A percentile compares a stretch with the other conserved stretches of the same genome.
phyloP scores from a whole-genome alignment of 352 stramenopile species.

The Phytophthora multivora region DNA sequence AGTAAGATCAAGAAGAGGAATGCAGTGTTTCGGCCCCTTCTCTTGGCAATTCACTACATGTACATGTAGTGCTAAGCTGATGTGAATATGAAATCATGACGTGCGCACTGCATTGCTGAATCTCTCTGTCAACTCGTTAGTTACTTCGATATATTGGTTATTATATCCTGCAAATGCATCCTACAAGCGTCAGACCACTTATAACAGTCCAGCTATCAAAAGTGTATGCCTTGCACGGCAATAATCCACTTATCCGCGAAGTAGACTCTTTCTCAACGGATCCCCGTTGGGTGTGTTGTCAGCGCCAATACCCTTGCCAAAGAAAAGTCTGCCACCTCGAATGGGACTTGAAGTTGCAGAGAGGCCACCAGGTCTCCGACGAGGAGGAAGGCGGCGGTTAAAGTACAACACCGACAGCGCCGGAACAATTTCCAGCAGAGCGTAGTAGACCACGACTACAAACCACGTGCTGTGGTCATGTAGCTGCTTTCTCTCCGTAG shows the following conservation, averaged over 20 bases:
- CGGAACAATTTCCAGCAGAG: conserved; percentile 78
- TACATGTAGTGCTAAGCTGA: no score
- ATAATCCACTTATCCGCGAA: conserved; percentile 31
- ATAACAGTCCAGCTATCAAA: background rate
- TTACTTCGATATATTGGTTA: no score
- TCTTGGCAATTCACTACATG: no score
- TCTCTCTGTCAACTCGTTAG: no score
- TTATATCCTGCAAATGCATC: no score
- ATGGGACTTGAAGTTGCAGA: conserved; percentile 49
- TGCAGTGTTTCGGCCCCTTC: background rate
- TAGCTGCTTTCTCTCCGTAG: conserved; percentile 73
- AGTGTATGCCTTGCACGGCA: background rate
- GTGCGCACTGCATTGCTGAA: background rate
- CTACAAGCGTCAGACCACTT: background rate
- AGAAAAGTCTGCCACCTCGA: conserved; percentile 49
- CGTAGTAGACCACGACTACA: conserved; percentile 83
- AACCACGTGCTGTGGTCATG: conserved; percentile 81
- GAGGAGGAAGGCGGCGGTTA: conserved; percentile 74
- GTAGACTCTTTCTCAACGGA: conserved; percentile 54
- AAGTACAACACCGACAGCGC: conserved; percentile 84
- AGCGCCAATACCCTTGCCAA: conserved; percentile 44
- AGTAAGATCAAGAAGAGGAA: conserved; percentile 26
- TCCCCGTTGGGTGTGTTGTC: conserved; percentile 27
- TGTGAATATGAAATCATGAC: background rate
- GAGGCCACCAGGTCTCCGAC: conserved; percentile 32